phyloP scores from a whole-genome alignment of 2,329 filamentous ascomycete genomes.

The Hirsutella thompsonii region DNA sequence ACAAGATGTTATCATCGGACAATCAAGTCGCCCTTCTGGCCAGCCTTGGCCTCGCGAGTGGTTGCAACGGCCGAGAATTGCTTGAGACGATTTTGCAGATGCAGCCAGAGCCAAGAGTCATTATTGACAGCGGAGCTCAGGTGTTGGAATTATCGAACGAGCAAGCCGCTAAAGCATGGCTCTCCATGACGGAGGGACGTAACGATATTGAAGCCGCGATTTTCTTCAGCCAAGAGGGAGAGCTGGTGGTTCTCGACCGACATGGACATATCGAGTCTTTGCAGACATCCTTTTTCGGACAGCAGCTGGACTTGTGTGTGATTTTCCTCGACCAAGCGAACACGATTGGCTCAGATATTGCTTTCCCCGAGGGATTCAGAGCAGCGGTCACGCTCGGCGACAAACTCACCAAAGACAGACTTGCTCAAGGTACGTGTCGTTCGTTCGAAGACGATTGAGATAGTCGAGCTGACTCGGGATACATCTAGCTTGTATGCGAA shows the following conservation, averaged over 20 bases:
- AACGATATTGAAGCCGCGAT: constrained; percentile 22
- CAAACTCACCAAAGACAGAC: constrained; percentile 49
- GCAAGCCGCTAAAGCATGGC: constrained; percentile 39
- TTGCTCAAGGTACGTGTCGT: constrained; percentile 41
- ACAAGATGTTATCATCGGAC: constrained; percentile 37
- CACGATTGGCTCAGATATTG: constrained; percentile 55
- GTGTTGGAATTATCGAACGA: constrained; percentile 50
- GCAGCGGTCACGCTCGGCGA: constrained; percentile 56
- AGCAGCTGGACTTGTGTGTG: constrained; percentile 43
- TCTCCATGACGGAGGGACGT: constrained; percentile 14
- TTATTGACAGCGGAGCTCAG: constrained; percentile 59
- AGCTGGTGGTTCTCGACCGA: constrained; percentile 38
- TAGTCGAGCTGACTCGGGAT: no score
- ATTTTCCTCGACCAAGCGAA: constrained; percentile 60
- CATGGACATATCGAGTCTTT: constrained; percentile 32
- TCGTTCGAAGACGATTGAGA: no score
- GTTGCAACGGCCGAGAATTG: constrained; percentile 19
- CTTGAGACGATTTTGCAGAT: constrained; percentile 26
- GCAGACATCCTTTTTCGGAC: constrained; percentile 42
- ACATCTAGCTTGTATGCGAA: constrained; percentile 47
- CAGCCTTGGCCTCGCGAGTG: neutral
- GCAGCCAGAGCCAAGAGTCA: constrained; percentile 33
- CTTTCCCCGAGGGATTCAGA: constrained; percentile 39
- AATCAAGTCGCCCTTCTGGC: constrained; percentile 24
- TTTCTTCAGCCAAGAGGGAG: constrained; percentile 42